Evolutionary conservation across 2,329 filamentous ascomycete species (phyloP), one percentile per base, ranked within the genome.

Genomic region (Gnomoniopsis sp.): DNA sequence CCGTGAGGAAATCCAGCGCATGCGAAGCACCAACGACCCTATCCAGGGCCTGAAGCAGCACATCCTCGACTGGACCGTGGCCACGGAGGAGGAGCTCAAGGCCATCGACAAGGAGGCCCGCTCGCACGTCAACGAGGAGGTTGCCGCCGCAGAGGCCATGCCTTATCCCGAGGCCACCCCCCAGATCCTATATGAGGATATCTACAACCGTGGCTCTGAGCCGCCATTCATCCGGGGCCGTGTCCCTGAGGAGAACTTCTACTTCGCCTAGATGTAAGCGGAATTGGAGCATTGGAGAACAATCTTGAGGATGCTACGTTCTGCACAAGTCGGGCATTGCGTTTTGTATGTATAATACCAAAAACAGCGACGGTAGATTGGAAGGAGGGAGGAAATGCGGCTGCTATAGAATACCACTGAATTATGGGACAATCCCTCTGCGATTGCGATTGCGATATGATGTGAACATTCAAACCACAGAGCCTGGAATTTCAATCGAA

Each of bases 1-100:
- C 68, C 92, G 95, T 78, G 95, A 99, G 83, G 95, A 99, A 82
- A 96, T 99, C 73, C 93, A 97, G 84, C 93, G 93, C 77, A 99
- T 99, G 95, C 91, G 95, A 72, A 96, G 90, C 69, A 99, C 95
- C 79, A 91, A 98, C 79, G 95, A 99, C 80, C 92, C 95, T 67
- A 99, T 99, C 72, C 92, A 93, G 70, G 95, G 95, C 61, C 87
- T 99, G 68, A 98, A 98, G 88, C 90, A 95, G 82, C 96, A 96
- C 84, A 88, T 99, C 66, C 80, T 99, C 60, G 95, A 99, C 78
- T 99, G 95, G 95, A 86, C 86, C 61, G 89, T 99, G 66, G 88
- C 88, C 67, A 87, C 83, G 62, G 95, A 99, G 83, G 93, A 97
- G 44, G 93, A 98, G 79, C 88, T 99, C 75, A 99, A 99, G 89